Evolutionary conservation across 805 yeast genomes (phyloP).

Genomic region (Wickerhamomyces rabaulensis): DNA sequence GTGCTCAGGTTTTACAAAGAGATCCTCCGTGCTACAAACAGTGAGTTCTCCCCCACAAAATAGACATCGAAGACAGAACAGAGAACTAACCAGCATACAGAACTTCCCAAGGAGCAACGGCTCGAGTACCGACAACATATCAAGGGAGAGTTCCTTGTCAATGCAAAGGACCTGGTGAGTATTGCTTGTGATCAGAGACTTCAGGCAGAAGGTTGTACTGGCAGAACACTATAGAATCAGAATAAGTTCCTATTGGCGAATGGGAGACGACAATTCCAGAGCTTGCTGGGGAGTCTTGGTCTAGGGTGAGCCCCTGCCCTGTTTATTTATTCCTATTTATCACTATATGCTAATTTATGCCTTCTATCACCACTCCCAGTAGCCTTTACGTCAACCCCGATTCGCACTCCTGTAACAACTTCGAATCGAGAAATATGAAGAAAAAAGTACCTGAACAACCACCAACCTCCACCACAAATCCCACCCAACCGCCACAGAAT

Average conservation of each 20-base stretch:
- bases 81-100: background rate
- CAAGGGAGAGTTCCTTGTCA: background rate
- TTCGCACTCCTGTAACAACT: too few species aligned
- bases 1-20: background rate
- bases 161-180: background rate
- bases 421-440: too few species aligned
- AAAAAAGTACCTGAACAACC: background rate
- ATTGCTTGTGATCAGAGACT: background rate
- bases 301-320: background rate
- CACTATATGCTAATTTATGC: too few species aligned
- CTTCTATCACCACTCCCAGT: too few species aligned
- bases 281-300: background rate
- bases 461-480: background rate
- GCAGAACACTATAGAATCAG: background rate
- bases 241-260: background rate
- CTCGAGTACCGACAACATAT: background rate
- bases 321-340: too few species aligned
- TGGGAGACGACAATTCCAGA: background rate
- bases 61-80: background rate
- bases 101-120: background rate
- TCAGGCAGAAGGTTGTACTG: background rate
- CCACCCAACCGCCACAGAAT: background rate
- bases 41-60: background rate
- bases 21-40: background rate
- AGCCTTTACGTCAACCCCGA: too few species aligned